Conservation (phyloP, 177 flowering plant genomes). For the Vitis hybrid region DNA sequence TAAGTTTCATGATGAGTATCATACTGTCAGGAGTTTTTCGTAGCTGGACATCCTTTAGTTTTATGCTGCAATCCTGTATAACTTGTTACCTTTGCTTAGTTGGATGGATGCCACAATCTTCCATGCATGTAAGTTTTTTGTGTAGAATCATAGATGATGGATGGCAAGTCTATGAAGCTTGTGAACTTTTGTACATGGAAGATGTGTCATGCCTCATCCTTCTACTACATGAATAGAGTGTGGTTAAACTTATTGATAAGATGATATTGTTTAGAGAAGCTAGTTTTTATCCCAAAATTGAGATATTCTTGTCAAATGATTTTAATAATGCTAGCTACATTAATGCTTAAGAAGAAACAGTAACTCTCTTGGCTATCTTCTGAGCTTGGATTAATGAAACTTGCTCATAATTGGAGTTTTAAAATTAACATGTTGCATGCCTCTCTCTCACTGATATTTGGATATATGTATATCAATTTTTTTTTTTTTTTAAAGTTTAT, state of each 20-base stretch:
- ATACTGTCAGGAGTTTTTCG: neutral
- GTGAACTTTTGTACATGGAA: no score
- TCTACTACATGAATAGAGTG: no score
- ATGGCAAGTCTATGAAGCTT: no score
- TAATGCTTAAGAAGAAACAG: no score
- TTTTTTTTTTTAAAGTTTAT: neutral
- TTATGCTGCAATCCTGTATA: neutral
- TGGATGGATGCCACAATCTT: neutral
- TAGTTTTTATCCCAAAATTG: no score
- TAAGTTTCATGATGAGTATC: neutral
- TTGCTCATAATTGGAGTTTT: constrained; percentile 1
- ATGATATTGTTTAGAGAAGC: no score
- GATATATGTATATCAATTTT: neutral
- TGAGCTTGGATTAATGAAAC: neutral
- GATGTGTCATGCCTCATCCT: no score
- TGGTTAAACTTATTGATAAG: no score
- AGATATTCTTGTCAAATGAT: neutral
- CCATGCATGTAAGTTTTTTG: no score
- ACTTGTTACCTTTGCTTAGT: neutral
- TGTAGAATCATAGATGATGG: no score
- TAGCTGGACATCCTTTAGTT: neutral
- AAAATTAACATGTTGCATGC: neutral
- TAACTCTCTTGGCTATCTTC: neutral
- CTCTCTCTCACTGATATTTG: neutral
- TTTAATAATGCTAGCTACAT: neutral